Evolutionary conservation across 2,329 filamentous ascomycete genomes (phyloP), one percentile per base, ranked within the genome.

Genomic region (Monascus ruber): DNA sequence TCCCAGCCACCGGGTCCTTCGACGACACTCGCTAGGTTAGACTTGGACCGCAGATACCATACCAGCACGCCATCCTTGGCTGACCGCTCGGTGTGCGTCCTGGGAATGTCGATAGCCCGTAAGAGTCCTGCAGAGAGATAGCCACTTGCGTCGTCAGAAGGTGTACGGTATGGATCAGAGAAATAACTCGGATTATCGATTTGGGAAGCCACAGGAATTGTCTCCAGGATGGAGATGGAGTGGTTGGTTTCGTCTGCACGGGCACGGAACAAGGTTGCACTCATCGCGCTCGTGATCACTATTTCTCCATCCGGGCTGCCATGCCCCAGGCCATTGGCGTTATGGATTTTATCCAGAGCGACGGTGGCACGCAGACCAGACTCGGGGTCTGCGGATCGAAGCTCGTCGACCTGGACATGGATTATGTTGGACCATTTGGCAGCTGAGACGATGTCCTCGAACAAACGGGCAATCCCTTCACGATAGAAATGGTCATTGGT

Each of bases 151-250:
- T 78, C 71, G 28, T 54, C 37, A 0, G 48, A 56, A 0, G 46
- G 43, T 0, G 59, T 62, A 1, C 65, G 58, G 34, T 70, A 77
- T 0, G 72, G 68, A 37, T 81, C 77, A 0, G 52, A 41, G 48
- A 74, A 81, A 53, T 71, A 80, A 47, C 54, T 69, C 0, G 76
- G 76, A 43, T 81, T 81, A 47, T 81, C 76, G 8, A 73, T 56
- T 3, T 62, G 48, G 1, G 62, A 61, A 29, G 72, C 66, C 3
- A 76, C 43, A 1, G 59, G 43, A 10, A 78, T 44, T 0, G 55
- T 52, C 3, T 73, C 67, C 6, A 55, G 45, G 5, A 78, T 39
- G 1, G 55, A 53, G 39, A 75, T 55, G 4, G 53, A 58, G 33
- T 50, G 44, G 33, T 60, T 59, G 10, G 45, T 42, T 5, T 45